A percentile compares a stretch with the other conserved stretches of the same genome.
Evolutionary conservation across 176 grass and related monocot genomes (phyloP).

Genomic region (Dendrocalamus sinicus): DNA sequence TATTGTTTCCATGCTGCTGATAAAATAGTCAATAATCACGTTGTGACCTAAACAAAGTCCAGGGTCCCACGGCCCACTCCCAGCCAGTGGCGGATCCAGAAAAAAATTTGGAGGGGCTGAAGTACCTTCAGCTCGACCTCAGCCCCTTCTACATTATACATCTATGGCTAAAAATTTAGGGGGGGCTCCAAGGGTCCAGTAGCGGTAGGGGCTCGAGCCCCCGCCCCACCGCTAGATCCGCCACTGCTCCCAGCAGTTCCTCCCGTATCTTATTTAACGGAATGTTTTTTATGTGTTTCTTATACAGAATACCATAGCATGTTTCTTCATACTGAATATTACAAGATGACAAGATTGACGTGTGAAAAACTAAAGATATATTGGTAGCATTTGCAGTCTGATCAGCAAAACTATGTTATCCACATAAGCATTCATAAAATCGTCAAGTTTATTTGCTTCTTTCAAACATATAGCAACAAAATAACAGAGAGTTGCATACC

Average conservation of each 20-base stretch:
- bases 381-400: neutral
- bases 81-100: no score
- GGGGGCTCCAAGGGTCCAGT: no score
- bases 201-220: no score
- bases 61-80: neutral
- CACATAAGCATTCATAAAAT: neutral
- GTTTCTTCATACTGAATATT: constrained; percentile 25
- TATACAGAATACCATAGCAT: neutral
- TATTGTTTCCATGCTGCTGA: neutral
- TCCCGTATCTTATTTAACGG: constrained; percentile 8
- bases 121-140: no score
- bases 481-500: neutral
- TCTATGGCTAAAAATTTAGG: no score
- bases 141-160: no score
- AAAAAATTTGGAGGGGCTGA: no score
- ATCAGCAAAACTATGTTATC: constrained; percentile 30
- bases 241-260: neutral
- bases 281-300: constrained; percentile 6
- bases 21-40: neutral
- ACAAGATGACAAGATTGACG: constrained; percentile 16
- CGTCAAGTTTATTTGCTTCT: constrained; percentile 14
- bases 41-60: neutral
- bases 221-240: no score
- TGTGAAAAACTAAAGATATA: constrained; percentile 6
- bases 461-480: constrained; percentile 4